Conservation (phyloP, 2,329 filamentous ascomycete species). For the Talaromyces sp. region DNA sequence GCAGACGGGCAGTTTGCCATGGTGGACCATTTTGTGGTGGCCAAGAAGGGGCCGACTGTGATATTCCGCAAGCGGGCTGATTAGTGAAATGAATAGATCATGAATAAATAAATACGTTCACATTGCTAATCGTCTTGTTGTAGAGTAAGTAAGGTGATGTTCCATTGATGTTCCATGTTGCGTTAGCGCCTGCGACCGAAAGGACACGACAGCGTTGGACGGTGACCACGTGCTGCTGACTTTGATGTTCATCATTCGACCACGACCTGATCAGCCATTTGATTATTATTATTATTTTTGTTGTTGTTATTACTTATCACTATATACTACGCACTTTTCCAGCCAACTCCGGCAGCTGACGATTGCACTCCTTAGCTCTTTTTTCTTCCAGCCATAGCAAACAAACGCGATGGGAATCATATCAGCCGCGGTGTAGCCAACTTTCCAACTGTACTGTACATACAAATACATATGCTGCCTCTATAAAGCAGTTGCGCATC, state of each 20-base stretch:
- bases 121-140: not conserved
- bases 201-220: not conserved
- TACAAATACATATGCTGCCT: not conserved
- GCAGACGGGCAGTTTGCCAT: conserved; percentile 28
- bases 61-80: conserved; percentile 11
- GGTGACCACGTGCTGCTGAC: not conserved
- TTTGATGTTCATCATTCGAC: not conserved
- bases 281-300: too few species aligned
- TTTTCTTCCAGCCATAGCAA: not conserved
- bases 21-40: conserved; percentile 34
- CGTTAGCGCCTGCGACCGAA: not conserved
- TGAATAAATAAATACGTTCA: not conserved
- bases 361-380: not conserved
- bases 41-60: conserved; percentile 33
- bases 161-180: not conserved
- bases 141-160: not conserved
- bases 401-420: not conserved
- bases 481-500: not conserved
- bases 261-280: not conserved
- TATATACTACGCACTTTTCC: not conserved
- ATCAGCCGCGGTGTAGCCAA: not conserved
- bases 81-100: not conserved
- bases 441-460: not conserved
- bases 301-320: too few species aligned
- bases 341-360: not conserved